These are phyloP conservation scores for Lichtheimia ramosa DNA, from an alignment of 371 early-diverging fungal species.

Conservation along the genomic window DNA sequence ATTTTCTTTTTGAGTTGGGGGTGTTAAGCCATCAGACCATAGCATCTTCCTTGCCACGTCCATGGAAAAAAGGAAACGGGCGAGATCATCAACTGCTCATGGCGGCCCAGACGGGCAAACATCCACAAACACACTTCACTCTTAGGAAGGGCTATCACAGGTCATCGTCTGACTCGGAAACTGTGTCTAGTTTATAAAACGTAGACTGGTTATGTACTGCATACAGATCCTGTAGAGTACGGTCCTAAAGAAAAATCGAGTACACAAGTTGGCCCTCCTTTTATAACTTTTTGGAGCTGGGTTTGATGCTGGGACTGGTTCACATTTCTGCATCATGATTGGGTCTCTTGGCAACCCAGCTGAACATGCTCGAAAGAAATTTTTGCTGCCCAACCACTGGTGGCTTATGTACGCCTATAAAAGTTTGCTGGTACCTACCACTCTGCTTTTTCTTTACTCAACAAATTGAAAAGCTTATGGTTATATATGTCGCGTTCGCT, in stretches of 20 bases:
- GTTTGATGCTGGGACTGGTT: background rate
- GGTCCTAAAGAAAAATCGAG: conserved; percentile 44
- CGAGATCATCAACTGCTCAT: conserved; percentile 41
- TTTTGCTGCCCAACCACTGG: too few species aligned
- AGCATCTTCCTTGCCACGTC: conserved; percentile 42
- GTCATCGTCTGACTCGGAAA: conserved; percentile 47
- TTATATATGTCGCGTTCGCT: too few species aligned
- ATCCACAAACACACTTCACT: conserved; percentile 43
- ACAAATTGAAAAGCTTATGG: background rate
- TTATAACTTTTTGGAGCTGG: conserved; percentile 24
- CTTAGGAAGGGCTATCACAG: conserved; percentile 40
- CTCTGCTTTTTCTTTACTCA: background rate
- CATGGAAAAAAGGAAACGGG: conserved; percentile 34
- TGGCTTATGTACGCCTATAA: too few species aligned
- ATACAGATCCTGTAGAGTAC: conserved; percentile 59
- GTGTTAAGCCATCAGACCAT: conserved; percentile 32
- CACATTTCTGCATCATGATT: background rate
- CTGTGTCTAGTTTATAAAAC: conserved; percentile 52
- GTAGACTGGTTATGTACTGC: conserved; percentile 52
- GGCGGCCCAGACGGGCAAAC: conserved; percentile 16
- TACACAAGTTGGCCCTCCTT: conserved; percentile 12
- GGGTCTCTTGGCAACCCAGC: background rate
- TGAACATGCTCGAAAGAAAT: too few species aligned
- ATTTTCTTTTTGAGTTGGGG: too few species aligned
- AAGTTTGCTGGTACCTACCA: too few species aligned